These are phyloP conservation scores for Pleurotus sapidus DNA, from an alignment of 768 basidiomycete genomes.

Conservation along the genomic window DNA sequence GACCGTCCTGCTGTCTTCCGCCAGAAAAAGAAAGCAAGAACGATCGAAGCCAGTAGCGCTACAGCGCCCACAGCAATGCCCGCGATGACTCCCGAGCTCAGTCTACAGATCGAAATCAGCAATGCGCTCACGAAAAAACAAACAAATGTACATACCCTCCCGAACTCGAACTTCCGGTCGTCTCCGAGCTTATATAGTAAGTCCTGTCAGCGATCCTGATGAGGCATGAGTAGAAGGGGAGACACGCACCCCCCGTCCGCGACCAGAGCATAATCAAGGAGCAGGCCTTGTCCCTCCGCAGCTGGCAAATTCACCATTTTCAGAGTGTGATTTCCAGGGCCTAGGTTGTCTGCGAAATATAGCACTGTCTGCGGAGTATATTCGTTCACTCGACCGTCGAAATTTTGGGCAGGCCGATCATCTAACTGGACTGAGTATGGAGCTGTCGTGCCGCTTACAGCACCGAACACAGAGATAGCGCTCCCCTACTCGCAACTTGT, in stretches of 20 bases:
- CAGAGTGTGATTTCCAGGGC: slow-evolving; percentile 1
- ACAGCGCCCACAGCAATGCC: slow-evolving; percentile 1
- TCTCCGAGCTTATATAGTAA: neutral
- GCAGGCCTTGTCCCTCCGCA: neutral
- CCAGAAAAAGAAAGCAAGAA: neutral
- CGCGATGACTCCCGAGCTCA: neutral
- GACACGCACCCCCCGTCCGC: neutral
- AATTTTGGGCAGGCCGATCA: neutral
- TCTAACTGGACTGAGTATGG: slow-evolving; percentile 6
- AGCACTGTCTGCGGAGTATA: slow-evolving; percentile 1
- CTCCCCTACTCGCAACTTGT: neutral
- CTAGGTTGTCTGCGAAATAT: slow-evolving; percentile 7
- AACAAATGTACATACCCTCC: neutral
- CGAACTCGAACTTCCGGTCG: neutral
- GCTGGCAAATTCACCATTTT: slow-evolving; percentile 3
- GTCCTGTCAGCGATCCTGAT: neutral
- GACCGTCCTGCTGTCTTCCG: neutral
- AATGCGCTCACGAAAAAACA: neutral
- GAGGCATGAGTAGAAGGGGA: neutral
- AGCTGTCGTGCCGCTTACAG: neutral
- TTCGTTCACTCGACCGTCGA: neutral
- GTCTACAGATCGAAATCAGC: neutral
- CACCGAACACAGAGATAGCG: slow-evolving; percentile 4
- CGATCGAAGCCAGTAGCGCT: neutral
- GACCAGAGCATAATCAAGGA: slow-evolving; percentile 9